phyloP scores from a whole-genome alignment of 805 yeast species.

The Geotrichum ghanense region DNA sequence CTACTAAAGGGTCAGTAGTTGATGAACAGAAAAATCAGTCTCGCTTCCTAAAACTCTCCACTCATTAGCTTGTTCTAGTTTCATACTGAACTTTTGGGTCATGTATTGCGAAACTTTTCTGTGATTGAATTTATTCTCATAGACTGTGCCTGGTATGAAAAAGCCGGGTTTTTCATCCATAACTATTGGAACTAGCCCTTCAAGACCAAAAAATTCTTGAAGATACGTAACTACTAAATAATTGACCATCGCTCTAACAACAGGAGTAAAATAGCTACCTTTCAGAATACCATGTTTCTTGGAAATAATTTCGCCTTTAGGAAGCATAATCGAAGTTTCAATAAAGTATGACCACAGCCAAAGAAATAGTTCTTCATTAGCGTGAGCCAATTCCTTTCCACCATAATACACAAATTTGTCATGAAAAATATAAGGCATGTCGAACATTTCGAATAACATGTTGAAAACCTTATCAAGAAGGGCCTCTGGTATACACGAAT shows the following conservation, averaged over 20 bases:
- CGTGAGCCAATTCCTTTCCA: not conserved
- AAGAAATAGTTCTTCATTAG: not conserved
- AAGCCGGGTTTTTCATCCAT: not conserved
- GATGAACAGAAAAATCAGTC: not conserved
- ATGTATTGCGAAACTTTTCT: not conserved
- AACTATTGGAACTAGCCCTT: not conserved
- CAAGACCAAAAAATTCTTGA: not conserved
- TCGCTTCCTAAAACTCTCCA: not conserved
- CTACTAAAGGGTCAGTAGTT: no score
- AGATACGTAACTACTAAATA: not conserved
- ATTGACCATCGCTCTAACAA: not conserved
- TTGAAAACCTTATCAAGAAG: slow-evolving; percentile 1
- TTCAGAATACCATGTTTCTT: not conserved
- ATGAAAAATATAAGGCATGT: not conserved
- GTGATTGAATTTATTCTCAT: not conserved
- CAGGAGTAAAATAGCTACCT: not conserved
- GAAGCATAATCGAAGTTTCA: not conserved
- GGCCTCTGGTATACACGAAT: not conserved
- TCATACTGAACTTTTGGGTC: not conserved
- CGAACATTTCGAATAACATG: not conserved
- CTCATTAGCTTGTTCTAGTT: not conserved
- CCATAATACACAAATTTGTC: not conserved
- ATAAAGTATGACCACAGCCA: not conserved
- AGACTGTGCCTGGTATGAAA: not conserved
- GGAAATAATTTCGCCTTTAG: not conserved